A percentile compares a stretch with the other conserved stretches of the same genome.
These are phyloP conservation scores for Pseudopediastrum boryanum DNA, from an alignment of 139 green algal species.

Conservation along the genomic window DNA sequence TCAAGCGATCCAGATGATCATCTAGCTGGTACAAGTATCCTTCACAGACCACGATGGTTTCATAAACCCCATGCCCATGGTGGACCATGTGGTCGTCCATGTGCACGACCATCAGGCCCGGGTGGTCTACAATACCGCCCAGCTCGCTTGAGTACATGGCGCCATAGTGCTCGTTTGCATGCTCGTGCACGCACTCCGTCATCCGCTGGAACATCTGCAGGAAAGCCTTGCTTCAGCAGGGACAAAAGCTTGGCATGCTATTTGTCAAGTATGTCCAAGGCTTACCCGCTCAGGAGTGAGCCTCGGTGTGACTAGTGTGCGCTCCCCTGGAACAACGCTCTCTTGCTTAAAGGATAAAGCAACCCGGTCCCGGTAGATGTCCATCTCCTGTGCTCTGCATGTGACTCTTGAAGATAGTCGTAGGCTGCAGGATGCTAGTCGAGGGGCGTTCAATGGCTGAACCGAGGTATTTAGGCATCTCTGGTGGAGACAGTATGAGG, in stretches of 20 bases:
- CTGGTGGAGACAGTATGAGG: too few species aligned
- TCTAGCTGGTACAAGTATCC: conserved; percentile 84
- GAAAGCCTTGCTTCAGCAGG: neutral
- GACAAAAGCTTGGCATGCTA: neutral
- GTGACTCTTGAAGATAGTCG: too few species aligned
- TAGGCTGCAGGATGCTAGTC: too few species aligned
- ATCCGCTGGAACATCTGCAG: conserved; percentile 52
- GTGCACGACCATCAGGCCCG: conserved; percentile 75
- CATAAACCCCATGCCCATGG: conserved; percentile 84
- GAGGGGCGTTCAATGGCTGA: too few species aligned
- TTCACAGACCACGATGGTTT: conserved; percentile 66
- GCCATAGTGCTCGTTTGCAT: conserved; percentile 36
- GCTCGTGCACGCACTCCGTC: neutral
- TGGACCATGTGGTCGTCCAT: conserved; percentile 93
- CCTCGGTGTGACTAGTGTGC: conserved; percentile 48
- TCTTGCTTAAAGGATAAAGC: too few species aligned
- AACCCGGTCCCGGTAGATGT: too few species aligned
- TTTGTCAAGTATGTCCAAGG: neutral
- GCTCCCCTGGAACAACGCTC: conserved; percentile 39
- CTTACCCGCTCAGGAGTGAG: conserved; percentile 46
- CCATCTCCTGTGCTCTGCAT: too few species aligned
- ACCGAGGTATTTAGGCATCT: too few species aligned
- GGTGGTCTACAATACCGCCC: conserved; percentile 84
- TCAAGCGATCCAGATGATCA: conserved; percentile 69
- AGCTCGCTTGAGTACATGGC: conserved; percentile 84